These are phyloP conservation scores for Scolecobasidium constrictum DNA, from an alignment of 2,329 filamentous ascomycete genomes.

Conservation along the genomic window DNA sequence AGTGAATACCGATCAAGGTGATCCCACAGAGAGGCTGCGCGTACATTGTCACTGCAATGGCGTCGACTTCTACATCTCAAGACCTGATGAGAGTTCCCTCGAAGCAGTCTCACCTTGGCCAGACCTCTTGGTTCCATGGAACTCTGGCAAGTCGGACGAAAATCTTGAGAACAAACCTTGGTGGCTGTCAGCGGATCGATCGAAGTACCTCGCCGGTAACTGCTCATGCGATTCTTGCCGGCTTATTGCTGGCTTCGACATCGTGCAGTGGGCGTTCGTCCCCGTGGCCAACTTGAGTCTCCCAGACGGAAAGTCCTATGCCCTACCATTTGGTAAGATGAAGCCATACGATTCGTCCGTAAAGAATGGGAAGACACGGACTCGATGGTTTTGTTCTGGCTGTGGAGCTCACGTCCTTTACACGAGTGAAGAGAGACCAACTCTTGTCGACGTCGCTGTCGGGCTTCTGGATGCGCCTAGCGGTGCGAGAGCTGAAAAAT, in stretches of 20 bases:
- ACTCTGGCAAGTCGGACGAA: slow-evolving; percentile 18
- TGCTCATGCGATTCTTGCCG: slow-evolving; percentile 55
- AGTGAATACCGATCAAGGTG: not conserved
- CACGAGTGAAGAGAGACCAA: slow-evolving; percentile 41
- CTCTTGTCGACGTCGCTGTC: slow-evolving; percentile 52
- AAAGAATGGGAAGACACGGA: slow-evolving; percentile 13
- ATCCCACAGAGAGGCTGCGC: not conserved
- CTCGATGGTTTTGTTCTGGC: slow-evolving; percentile 48
- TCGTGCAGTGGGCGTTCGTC: slow-evolving; percentile 57
- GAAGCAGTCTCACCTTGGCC: slow-evolving; percentile 38
- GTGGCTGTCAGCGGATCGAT: slow-evolving; percentile 42
- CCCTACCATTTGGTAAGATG: slow-evolving; percentile 33
- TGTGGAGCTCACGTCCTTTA: slow-evolving; percentile 59
- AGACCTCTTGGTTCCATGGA: slow-evolving; percentile 42
- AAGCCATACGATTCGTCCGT: slow-evolving; percentile 46
- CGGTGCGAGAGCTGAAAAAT: slow-evolving; percentile 45
- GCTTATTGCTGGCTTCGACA: slow-evolving; percentile 48
- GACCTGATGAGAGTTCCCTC: slow-evolving; percentile 38
- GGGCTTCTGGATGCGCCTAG: slow-evolving; percentile 43
- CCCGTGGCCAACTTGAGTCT: slow-evolving; percentile 47
- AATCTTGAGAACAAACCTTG: slow-evolving; percentile 45
- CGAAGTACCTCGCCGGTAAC: slow-evolving; percentile 47
- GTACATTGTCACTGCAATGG: slow-evolving; percentile 45
- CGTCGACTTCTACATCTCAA: slow-evolving; percentile 46
- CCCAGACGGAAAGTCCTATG: slow-evolving; percentile 24